phyloP scores from a whole-genome alignment of 2,329 filamentous ascomycete species.

The Aspergillus aculeatinus region DNA sequence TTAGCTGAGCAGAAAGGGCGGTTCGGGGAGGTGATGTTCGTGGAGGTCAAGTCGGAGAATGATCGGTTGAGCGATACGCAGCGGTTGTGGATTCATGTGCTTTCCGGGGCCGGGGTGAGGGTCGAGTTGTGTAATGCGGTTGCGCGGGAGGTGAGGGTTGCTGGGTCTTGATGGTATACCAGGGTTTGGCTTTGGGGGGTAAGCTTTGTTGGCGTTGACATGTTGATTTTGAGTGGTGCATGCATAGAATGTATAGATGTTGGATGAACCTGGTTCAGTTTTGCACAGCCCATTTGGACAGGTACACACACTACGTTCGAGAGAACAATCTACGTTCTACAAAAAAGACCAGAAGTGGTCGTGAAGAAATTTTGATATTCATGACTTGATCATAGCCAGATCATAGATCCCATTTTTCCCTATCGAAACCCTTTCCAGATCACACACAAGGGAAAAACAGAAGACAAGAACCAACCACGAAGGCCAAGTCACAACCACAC shows the following conservation, averaged over 20 bases:
- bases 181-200: neutral
- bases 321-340: neutral
- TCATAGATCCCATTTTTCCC: neutral
- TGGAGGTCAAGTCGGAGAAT: constrained; percentile 79
- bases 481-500: neutral
- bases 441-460: neutral
- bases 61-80: constrained; percentile 95
- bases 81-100: constrained; percentile 92
- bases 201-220: neutral
- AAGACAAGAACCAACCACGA: neutral
- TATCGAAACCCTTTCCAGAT: neutral
- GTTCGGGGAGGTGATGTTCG: constrained; percentile 66
- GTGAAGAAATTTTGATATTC: no score
- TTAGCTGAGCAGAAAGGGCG: neutral
- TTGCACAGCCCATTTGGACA: no score
- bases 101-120: constrained; percentile 77
- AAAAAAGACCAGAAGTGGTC: no score
- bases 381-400: no score
- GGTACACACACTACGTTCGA: no score
- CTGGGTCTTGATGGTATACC: neutral
- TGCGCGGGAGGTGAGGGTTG: constrained; percentile 52
- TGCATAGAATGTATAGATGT: neutral
- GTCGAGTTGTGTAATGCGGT: constrained; percentile 77
- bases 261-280: no score
- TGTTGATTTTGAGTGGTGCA: neutral